Evolutionary conservation across 805 yeast species (phyloP).

Genomic region (Kuraishia borneana): DNA sequence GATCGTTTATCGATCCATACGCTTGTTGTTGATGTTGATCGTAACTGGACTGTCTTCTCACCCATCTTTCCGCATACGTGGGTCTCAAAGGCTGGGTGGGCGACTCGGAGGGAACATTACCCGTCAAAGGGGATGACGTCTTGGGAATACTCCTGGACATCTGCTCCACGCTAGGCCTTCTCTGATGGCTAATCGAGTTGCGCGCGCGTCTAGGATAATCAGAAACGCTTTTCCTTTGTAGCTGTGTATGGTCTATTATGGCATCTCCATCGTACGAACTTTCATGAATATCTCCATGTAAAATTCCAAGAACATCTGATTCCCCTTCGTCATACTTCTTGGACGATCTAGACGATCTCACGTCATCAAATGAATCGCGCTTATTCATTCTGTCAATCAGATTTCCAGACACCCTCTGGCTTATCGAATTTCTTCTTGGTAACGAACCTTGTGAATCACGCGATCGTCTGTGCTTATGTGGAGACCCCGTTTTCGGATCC

Average conservation of each 20-base stretch:
- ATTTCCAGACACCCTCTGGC: too few species aligned
- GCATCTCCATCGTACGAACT: not conserved
- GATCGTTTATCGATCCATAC: constrained; percentile 2
- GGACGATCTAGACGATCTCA: too few species aligned
- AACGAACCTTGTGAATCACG: too few species aligned
- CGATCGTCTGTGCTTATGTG: too few species aligned
- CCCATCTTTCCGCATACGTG: constrained; percentile 17
- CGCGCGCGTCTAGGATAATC: not conserved
- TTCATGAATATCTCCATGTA: not conserved
- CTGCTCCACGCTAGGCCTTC: not conserved
- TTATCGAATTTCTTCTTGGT: too few species aligned
- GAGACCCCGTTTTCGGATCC: too few species aligned
- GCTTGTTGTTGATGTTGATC: not conserved
- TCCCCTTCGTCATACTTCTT: not conserved
- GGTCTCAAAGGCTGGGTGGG: constrained; percentile 7
- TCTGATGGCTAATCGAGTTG: not conserved
- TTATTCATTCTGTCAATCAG: too few species aligned
- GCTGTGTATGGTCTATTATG: not conserved
- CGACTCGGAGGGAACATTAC: not conserved
- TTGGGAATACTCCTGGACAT: not conserved
- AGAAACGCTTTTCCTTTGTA: not conserved
- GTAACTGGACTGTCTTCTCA: constrained; percentile 8
- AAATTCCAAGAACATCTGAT: not conserved
- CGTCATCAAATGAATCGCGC: too few species aligned
- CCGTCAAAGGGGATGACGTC: not conserved